These are phyloP conservation scores for Castanea mollissima DNA, from an alignment of 306 rosid species.

Conservation along the genomic window DNA sequence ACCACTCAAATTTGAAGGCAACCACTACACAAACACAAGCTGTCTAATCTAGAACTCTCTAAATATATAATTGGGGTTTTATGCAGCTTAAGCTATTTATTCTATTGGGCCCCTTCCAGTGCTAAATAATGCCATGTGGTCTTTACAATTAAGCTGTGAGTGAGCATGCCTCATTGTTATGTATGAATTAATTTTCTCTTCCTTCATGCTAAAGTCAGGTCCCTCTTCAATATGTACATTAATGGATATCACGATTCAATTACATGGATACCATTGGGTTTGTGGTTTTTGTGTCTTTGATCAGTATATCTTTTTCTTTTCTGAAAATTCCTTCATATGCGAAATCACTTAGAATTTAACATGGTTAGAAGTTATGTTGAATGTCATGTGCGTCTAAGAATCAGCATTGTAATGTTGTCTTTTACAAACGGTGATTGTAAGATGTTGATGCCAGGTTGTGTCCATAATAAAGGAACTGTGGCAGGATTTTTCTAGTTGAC, in stretches of 20 bases:
- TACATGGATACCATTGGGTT: not conserved
- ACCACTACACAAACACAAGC: too few relatives aligned
- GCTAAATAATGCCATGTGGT: too few relatives aligned
- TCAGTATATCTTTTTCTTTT: not conserved
- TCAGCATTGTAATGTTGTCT: not conserved
- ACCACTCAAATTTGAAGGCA: not conserved
- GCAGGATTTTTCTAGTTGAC: not conserved
- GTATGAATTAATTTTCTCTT: not conserved
- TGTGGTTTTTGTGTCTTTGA: not conserved
- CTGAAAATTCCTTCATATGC: not conserved
- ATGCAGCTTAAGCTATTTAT: not conserved
- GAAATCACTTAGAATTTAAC: not conserved
- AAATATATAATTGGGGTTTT: too few relatives aligned
- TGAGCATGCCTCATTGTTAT: not conserved
- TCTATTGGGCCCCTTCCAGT: not conserved
- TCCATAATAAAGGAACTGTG: not conserved
- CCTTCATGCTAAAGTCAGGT: not conserved
- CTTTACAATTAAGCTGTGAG: not conserved
- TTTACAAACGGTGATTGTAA: not conserved
- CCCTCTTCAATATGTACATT: not conserved
- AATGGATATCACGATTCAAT: not conserved
- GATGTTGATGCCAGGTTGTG: not conserved
- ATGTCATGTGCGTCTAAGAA: not conserved
- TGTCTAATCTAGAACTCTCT: too few relatives aligned
- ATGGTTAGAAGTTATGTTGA: not conserved